A percentile compares a stretch with the other conserved stretches of the same genome.
Evolutionary conservation across 2,329 filamentous ascomycete genomes (phyloP).

Genomic region (Boeremia lycopersici): DNA sequence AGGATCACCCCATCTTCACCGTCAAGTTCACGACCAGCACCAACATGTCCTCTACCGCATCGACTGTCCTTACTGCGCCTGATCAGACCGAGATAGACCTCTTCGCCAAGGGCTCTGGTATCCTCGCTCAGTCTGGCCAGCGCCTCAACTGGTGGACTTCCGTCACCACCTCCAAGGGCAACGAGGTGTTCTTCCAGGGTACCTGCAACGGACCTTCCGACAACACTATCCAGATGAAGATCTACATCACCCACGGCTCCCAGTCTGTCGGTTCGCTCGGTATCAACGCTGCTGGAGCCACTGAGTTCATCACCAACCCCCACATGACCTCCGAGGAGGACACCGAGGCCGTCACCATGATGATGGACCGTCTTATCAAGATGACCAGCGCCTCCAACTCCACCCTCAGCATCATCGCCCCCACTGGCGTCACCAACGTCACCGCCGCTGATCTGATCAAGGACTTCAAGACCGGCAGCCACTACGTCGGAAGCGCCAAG

Average conservation of each 20-base stretch:
- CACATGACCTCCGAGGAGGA: slow-evolving; percentile 58
- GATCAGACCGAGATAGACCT: slow-evolving; percentile 39
- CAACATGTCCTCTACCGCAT: slow-evolving; percentile 26
- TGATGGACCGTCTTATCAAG: slow-evolving; percentile 53
- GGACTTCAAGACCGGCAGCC: slow-evolving; percentile 36
- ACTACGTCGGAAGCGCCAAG: slow-evolving; percentile 62
- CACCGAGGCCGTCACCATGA: slow-evolving; percentile 50
- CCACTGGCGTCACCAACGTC: slow-evolving; percentile 48
- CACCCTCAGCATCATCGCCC: slow-evolving; percentile 42
- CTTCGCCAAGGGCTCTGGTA: slow-evolving; percentile 46
- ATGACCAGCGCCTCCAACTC: slow-evolving; percentile 40
- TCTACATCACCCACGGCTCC: slow-evolving; percentile 67
- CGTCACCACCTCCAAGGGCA: slow-evolving; percentile 51
- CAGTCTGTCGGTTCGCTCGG: slow-evolving; percentile 64
- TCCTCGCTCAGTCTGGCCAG: slow-evolving; percentile 55
- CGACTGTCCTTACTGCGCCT: slow-evolving; percentile 34
- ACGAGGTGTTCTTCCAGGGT: slow-evolving; percentile 50
- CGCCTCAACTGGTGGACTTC: slow-evolving; percentile 57
- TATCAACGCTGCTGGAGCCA: slow-evolving; percentile 45
- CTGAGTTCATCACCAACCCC: slow-evolving; percentile 55
- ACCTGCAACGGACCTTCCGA: slow-evolving; percentile 52
- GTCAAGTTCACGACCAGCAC: slow-evolving; percentile 40
- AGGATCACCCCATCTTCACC: slow-evolving; percentile 47
- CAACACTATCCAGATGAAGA: slow-evolving; percentile 45
- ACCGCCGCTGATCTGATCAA: slow-evolving; percentile 46